Percentiles rank a stretch among this genome's conserved stretches.
These are phyloP conservation scores for Polytrichum formosum DNA, from an alignment of 225 moss, liverwort and hornwort species.

Conservation along the genomic window DNA sequence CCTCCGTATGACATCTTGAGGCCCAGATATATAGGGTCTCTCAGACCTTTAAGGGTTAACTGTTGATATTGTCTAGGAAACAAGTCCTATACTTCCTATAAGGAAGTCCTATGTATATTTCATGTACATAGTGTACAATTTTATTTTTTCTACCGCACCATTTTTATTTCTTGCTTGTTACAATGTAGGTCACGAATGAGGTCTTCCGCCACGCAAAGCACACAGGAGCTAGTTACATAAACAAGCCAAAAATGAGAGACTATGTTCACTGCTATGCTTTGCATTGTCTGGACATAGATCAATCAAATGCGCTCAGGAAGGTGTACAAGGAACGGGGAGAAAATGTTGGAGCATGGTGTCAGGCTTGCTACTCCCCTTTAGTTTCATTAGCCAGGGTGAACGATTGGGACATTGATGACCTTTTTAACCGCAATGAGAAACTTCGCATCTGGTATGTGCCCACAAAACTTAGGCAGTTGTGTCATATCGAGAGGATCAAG, in stretches of 20 bases:
- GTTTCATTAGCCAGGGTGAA: slow-evolving; percentile 86
- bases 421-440: slow-evolving; percentile 94
- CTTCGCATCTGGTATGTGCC: slow-evolving; percentile 99
- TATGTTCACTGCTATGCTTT: slow-evolving; percentile 99
- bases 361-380: slow-evolving; percentile 83
- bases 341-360: slow-evolving; percentile 97
- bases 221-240: slow-evolving; percentile 96
- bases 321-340: slow-evolving; percentile 91
- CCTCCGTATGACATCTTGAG: no score
- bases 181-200: slow-evolving; percentile 88
- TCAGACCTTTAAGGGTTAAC: no score
- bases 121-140: no score
- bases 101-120: no score
- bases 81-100: no score
- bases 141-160: no score
- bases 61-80: no score
- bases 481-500: slow-evolving; percentile 92
- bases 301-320: slow-evolving; percentile 85
- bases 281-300: slow-evolving; percentile 84
- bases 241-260: slow-evolving; percentile 99
- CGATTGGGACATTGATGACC: slow-evolving; percentile 97
- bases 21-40: no score
- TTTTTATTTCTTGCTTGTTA: not conserved
- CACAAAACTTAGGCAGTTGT: slow-evolving; percentile 92
- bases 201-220: slow-evolving; percentile 97